A percentile compares a stretch with the other conserved stretches of the same genome.
Evolutionary conservation across 306 rosid genomes (phyloP).

Genomic region (Prunus padus): DNA sequence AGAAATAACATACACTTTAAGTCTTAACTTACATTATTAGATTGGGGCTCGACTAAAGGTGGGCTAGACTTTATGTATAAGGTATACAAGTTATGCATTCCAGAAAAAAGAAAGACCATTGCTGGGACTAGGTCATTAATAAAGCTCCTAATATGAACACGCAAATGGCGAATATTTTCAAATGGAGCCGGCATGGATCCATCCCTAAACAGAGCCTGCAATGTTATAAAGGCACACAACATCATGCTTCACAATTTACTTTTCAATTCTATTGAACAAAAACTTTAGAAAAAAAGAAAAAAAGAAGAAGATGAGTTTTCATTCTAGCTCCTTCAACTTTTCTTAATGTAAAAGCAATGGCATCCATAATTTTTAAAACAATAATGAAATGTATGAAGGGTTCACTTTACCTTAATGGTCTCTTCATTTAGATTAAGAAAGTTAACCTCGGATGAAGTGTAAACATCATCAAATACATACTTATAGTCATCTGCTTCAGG

Average conservation of each 20-base stretch:
- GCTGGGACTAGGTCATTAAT: not conserved
- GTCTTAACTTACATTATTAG: constrained; percentile 1
- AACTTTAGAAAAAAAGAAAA: too few species aligned
- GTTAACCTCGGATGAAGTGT: not conserved
- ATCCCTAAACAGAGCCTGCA: not conserved
- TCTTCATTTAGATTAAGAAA: not conserved
- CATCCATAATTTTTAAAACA: too few species aligned
- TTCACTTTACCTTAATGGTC: not conserved
- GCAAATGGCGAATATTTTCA: not conserved
- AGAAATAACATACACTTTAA: not conserved
- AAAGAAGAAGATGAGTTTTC: too few species aligned
- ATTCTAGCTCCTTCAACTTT: too few species aligned
- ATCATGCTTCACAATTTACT: not conserved
- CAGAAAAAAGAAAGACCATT: not conserved
- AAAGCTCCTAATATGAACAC: not conserved
- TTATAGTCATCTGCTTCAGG: not conserved
- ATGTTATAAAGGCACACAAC: not conserved
- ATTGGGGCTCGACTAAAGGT: not conserved
- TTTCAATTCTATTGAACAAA: not conserved
- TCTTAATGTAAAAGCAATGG: too few species aligned
- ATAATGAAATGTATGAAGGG: not conserved
- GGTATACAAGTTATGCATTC: not conserved
- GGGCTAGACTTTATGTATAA: constrained; percentile 2
- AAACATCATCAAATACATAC: not conserved
- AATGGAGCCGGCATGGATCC: not conserved